phyloP scores from a whole-genome alignment of 306 rosid species.

The Medicago arabica region DNA sequence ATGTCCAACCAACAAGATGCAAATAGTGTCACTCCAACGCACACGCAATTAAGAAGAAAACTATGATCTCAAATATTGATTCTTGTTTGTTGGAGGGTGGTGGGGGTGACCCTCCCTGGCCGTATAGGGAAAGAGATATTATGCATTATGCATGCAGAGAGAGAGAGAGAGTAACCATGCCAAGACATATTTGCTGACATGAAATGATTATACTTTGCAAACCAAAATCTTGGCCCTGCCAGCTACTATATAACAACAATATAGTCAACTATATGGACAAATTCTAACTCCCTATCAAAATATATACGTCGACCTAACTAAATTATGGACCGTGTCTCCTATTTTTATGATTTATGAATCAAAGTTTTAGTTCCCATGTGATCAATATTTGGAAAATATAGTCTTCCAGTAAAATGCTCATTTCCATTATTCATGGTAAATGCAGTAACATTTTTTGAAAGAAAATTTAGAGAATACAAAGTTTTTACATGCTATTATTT shows the following conservation, averaged over 20 bases:
- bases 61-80: not conserved
- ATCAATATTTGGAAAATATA: too few relatives aligned
- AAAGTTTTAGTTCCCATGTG: too few relatives aligned
- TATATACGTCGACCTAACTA: not conserved
- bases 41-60: not conserved
- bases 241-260: not conserved
- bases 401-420: too few relatives aligned
- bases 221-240: slow-evolving; percentile 39
- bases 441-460: too few relatives aligned
- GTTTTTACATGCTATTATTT: not conserved
- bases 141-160: slow-evolving; percentile 20
- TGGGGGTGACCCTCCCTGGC: slow-evolving; percentile 3
- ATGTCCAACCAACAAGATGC: not conserved
- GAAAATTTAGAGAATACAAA: not conserved
- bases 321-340: not conserved
- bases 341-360: too few relatives aligned
- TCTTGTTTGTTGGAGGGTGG: slow-evolving; percentile 24
- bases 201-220: slow-evolving; percentile 40
- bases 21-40: not conserved
- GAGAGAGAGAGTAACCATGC: not conserved
- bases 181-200: slow-evolving; percentile 42
- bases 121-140: not conserved
- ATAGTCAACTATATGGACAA: slow-evolving; percentile 30
- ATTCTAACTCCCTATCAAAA: not conserved
- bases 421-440: too few relatives aligned